These are phyloP conservation scores for Aureobasidium sp. DNA, from an alignment of 2,329 filamentous ascomycete species.

Conservation along the genomic window DNA sequence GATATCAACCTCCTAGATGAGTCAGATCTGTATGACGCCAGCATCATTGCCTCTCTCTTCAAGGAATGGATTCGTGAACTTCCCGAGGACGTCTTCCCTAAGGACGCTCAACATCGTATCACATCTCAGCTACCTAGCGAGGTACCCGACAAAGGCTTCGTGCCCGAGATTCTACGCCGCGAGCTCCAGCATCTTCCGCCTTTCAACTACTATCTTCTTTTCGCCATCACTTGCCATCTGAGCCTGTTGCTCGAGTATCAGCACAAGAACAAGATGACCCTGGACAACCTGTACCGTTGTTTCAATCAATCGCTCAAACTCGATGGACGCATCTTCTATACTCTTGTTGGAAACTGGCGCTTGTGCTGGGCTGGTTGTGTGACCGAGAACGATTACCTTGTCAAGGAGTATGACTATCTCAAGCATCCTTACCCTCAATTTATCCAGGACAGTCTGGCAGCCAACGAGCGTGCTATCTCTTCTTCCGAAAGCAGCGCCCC, in stretches of 20 bases:
- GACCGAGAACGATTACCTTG: slow-evolving; percentile 73
- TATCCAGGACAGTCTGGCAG: slow-evolving; percentile 6
- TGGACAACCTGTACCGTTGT: slow-evolving; percentile 89
- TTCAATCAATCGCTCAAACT: slow-evolving; percentile 97
- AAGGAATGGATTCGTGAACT: slow-evolving; percentile 93
- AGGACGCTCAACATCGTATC: slow-evolving; percentile 70
- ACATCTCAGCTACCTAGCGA: slow-evolving; percentile 72
- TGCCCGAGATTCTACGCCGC: slow-evolving; percentile 79
- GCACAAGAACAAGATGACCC: slow-evolving; percentile 98
- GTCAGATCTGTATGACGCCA: slow-evolving; percentile 85
- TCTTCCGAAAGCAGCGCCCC: slow-evolving; percentile 58
- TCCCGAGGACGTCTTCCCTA: slow-evolving; percentile 90
- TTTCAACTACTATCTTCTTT: slow-evolving; percentile 95
- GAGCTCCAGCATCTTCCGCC: slow-evolving; percentile 90
- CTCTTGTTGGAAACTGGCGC: slow-evolving; percentile 89
- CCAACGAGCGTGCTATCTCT: slow-evolving; percentile 47
- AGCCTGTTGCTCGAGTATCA: slow-evolving; percentile 84
- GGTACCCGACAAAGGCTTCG: slow-evolving; percentile 62
- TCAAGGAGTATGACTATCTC: slow-evolving; percentile 50
- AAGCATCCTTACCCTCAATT: slow-evolving; percentile 24
- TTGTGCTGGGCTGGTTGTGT: slow-evolving; percentile 96
- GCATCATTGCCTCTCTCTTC: slow-evolving; percentile 91
- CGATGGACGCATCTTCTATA: slow-evolving; percentile 90
- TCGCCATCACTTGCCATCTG: slow-evolving; percentile 93
- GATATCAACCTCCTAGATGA: slow-evolving; percentile 89